phyloP scores from a whole-genome alignment of 352 stramenopile genomes.

The Lagenidium sp. region DNA sequence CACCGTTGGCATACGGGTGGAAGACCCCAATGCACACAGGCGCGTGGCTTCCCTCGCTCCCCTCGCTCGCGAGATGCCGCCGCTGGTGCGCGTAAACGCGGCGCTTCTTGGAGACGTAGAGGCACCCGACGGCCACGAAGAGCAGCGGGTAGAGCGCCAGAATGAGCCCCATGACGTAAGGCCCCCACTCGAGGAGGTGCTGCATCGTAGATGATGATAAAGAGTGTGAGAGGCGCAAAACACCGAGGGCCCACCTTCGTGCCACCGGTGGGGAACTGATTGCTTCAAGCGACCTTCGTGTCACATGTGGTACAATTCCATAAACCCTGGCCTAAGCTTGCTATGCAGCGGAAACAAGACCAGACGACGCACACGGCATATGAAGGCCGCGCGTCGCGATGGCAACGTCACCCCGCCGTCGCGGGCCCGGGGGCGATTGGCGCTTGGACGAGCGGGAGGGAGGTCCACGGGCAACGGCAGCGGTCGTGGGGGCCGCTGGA shows the following conservation, averaged over 20 bases:
- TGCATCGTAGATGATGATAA: neutral
- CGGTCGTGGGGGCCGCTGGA: conserved; percentile 30
- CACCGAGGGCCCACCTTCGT: neutral
- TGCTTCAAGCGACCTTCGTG: conserved; percentile 3
- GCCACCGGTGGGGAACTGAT: conserved; percentile 4
- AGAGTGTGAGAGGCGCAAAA: conserved; percentile 9
- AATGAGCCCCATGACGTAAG: no score
- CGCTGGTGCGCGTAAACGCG: conserved; percentile 27
- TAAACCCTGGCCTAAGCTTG: no score
- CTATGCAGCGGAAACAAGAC: no score
- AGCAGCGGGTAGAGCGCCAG: conserved; percentile 17
- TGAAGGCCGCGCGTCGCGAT: no score
- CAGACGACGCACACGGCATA: no score
- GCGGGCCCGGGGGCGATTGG: no score
- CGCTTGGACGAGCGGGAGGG: no score
- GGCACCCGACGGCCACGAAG: conserved; percentile 7
- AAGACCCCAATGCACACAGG: conserved; percentile 93
- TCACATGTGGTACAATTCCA: neutral
- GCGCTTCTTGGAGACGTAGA: conserved; percentile 32
- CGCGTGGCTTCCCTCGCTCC: conserved; percentile 19
- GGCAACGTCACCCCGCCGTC: no score
- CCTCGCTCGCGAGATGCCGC: conserved; percentile 12
- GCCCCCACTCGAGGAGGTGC: no score
- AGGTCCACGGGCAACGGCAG: neutral
- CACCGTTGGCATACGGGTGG: conserved; percentile 92